A percentile compares a stretch with the other conserved stretches of the same genome.
These are phyloP conservation scores for Metschnikowia vanudenii DNA, from an alignment of 805 yeast genomes.

Conservation along the genomic window DNA sequence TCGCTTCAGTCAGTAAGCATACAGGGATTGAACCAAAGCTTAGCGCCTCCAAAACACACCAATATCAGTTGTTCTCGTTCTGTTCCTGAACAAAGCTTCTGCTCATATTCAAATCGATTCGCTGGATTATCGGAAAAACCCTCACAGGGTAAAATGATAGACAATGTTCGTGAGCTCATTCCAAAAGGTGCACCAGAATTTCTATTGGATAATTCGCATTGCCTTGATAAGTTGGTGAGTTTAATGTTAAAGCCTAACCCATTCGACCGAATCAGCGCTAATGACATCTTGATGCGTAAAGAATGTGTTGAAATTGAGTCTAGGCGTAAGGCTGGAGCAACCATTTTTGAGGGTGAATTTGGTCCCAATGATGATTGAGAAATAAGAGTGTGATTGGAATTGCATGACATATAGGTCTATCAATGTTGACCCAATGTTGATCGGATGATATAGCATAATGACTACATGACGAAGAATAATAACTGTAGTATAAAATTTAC, in stretches of 20 bases:
- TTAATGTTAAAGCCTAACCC: constrained; percentile 92
- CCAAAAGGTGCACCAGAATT: constrained; percentile 90
- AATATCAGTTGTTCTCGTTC: constrained; percentile 11
- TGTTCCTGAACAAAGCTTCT: constrained; percentile 9
- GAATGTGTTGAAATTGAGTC: constrained; percentile 79
- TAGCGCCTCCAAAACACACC: constrained; percentile 2
- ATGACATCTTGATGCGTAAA: constrained; percentile 60
- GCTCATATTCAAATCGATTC: constrained; percentile 3
- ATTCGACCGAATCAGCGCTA: constrained; percentile 74
- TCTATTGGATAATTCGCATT: constrained; percentile 51
- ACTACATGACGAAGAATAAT: not conserved
- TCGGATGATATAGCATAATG: constrained; percentile 8
- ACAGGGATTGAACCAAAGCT: constrained; percentile 14
- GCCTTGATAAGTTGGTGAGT: constrained; percentile 75
- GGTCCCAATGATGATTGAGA: constrained; percentile 55
- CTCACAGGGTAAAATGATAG: constrained; percentile 2
- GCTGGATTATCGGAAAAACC: not conserved
- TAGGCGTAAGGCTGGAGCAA: constrained; percentile 87
- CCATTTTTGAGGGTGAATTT: constrained; percentile 91
- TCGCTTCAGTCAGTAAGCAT: constrained; percentile 19
- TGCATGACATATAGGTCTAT: not conserved
- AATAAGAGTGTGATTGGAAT: not conserved
- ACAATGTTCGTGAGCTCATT: constrained; percentile 35
- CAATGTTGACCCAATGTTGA: not conserved
- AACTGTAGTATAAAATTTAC: too few species aligned